These are phyloP conservation scores for Dothiorella sarmentorum DNA, from an alignment of 2,329 filamentous ascomycete species.

Conservation along the genomic window DNA sequence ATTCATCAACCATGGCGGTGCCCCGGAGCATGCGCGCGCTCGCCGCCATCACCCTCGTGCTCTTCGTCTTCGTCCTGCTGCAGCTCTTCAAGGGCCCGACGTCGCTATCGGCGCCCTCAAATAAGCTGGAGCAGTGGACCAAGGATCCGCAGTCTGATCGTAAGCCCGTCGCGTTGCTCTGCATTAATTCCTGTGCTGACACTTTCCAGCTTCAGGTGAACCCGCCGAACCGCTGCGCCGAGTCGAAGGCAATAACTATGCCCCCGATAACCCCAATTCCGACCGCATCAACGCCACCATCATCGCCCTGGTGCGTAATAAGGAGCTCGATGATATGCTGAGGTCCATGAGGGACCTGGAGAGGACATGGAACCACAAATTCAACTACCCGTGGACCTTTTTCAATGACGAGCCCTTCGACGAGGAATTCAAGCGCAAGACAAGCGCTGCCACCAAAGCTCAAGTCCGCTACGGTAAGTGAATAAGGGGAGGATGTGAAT, in stretches of 20 bases:
- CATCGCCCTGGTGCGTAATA: slow-evolving; percentile 86
- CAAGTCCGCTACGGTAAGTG: slow-evolving; percentile 74
- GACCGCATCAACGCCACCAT: slow-evolving; percentile 91
- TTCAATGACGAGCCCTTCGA: slow-evolving; percentile 95
- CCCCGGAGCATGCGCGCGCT: slow-evolving; percentile 80
- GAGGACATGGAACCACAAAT: slow-evolving; percentile 94
- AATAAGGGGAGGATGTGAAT: not conserved
- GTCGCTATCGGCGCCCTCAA: slow-evolving; percentile 33
- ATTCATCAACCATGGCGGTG: slow-evolving; percentile 65
- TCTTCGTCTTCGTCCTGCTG: slow-evolving; percentile 77
- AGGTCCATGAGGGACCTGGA: slow-evolving; percentile 89
- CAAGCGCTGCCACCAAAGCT: slow-evolving; percentile 78
- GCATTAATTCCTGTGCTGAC: not conserved
- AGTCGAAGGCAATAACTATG: slow-evolving; percentile 69
- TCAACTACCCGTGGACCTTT: slow-evolving; percentile 99
- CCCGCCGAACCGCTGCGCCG: slow-evolving; percentile 73
- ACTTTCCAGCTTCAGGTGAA: slow-evolving; percentile 68
- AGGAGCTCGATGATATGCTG: slow-evolving; percentile 79
- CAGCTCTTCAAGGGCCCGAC: slow-evolving; percentile 64
- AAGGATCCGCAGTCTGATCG: slow-evolving; percentile 84
- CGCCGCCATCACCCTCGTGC: slow-evolving; percentile 64
- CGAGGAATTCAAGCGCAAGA: slow-evolving; percentile 85
- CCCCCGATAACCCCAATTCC: slow-evolving; percentile 68
- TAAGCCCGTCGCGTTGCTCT: slow-evolving; percentile 48
- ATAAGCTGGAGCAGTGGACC: slow-evolving; percentile 58